Base-by-base conservation (phyloP, 208 protist genomes). In the Trypanosoma scelopori region DNA sequence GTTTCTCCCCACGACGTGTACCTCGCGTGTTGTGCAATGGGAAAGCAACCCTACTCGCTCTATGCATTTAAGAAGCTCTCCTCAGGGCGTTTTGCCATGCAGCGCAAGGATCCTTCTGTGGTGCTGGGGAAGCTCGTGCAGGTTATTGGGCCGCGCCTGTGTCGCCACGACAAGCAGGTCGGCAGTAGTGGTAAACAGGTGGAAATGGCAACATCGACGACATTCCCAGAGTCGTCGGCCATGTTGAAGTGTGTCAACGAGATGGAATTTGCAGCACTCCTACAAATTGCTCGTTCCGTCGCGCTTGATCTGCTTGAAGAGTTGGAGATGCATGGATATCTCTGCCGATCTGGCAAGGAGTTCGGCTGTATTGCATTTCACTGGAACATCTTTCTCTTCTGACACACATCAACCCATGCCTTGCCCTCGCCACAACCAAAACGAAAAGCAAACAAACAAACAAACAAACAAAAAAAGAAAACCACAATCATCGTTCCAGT, bases 371-470 rank as follows among this genome's bases (percentile, higher is more conserved):
- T 71, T 49, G 70, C 72, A 2, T 94, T 85, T 65, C 77, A 88
- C 39, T 94, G 88, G 88, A 94, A 94, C 52, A 84, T 94, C n/a
- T 94, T 94, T 72, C 74, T 91, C 7, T 81, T 86, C 53, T 86
- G 55, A 68, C 16, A 50, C 5, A 20, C 27, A 25, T 30, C 32
- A 39, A 39, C 32, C 7, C 3, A 16, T 41, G 3, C 32, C 27
- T 58, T 58, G 22, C 43, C 23, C 25, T 53, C 9, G 5, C 20
- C 41, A 27, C 15, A 37, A 22, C 4, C 9, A 42, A 4, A 42
- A 25, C n/a, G n/a, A n/a, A n/a, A n/a, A n/a, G n/a, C n/a, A n/a
- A n/a, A n/a, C n/a, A n/a, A n/a, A 27, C 15, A 37, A 22, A 1
- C 9, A 42, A 4, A 42, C 9, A 64, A 25, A 64, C 20, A 51